phyloP scores from a whole-genome alignment of 441 rosid species.

The Macaranga tanarius region DNA sequence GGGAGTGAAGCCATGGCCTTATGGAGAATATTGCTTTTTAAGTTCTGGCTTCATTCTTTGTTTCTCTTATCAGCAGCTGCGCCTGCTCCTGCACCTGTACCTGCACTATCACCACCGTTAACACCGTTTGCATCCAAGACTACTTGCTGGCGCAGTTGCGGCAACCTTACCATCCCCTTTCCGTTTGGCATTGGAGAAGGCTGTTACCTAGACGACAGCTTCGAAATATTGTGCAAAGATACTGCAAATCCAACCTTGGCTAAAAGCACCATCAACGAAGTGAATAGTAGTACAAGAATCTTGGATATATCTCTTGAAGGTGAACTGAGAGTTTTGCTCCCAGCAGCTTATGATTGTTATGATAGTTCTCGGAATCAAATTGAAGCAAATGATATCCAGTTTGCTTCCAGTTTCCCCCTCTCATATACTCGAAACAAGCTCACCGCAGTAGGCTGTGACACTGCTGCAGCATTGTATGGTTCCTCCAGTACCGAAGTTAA shows the following conservation, averaged over 20 bases:
- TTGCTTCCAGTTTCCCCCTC: background rate
- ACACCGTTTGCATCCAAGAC: too few species aligned
- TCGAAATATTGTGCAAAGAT: background rate
- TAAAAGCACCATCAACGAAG: background rate
- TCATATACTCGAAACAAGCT: constrained; percentile 5
- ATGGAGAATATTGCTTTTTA: background rate
- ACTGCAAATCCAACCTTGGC: background rate
- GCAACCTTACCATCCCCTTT: background rate
- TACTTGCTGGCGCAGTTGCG: too few species aligned
- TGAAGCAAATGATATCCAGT: background rate
- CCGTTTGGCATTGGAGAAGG: background rate
- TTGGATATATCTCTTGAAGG: background rate
- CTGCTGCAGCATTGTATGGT: background rate
- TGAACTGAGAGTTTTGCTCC: background rate
- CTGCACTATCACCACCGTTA: background rate
- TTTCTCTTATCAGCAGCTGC: background rate
- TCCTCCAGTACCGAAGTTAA: background rate
- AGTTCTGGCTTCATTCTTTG: background rate
- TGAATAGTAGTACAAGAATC: background rate
- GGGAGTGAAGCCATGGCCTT: background rate
- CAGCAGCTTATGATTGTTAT: background rate
- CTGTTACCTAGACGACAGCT: background rate
- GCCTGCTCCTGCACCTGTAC: background rate
- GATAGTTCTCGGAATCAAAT: background rate
- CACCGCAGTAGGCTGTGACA: constrained; percentile 5